Conservation (phyloP, 257 asterid species). For the Catharanthus roseus region DNA sequence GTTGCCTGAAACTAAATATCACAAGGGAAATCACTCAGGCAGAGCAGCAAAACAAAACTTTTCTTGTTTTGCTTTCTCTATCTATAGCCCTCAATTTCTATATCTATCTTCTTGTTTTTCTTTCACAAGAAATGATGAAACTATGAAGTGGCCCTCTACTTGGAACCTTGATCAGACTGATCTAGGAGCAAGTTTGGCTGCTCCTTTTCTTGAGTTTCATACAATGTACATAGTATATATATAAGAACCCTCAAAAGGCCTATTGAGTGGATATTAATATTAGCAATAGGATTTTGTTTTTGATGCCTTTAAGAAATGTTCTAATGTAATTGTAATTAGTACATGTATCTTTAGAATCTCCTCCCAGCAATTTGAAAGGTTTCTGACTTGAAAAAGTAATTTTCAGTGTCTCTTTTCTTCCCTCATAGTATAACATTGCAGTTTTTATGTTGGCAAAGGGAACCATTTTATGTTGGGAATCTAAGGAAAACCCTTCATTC, state of each 20-base stretch:
- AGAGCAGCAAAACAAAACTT: conserved; percentile 6
- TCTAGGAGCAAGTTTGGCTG: conserved; percentile 26
- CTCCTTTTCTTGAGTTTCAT: conserved; percentile 13
- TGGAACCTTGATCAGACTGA: conserved; percentile 30
- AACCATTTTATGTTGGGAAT: background rate
- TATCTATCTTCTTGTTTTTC: background rate
- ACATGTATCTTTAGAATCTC: conserved; percentile 11
- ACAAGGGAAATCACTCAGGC: background rate
- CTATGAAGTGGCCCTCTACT: conserved; percentile 19
- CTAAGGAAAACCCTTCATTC: background rate
- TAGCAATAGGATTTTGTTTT: conserved; percentile 11
- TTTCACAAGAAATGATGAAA: conserved; percentile 15
- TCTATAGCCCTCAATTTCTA: conserved; percentile 2
- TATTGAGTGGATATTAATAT: conserved; percentile 13
- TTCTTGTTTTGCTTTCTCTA: background rate
- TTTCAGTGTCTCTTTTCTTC: background rate
- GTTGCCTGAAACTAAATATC: conserved; percentile 9
- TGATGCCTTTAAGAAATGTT: conserved; percentile 6
- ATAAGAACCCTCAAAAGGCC: conserved; percentile 7
- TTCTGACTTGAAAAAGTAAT: background rate
- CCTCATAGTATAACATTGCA: background rate
- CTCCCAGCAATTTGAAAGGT: conserved; percentile 2
- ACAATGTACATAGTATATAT: conserved; percentile 30
- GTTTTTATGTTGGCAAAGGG: too few relatives aligned
- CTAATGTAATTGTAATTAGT: conserved; percentile 12